phyloP scores from a whole-genome alignment of 345 rosid species.

The Salix suchowensis region DNA sequence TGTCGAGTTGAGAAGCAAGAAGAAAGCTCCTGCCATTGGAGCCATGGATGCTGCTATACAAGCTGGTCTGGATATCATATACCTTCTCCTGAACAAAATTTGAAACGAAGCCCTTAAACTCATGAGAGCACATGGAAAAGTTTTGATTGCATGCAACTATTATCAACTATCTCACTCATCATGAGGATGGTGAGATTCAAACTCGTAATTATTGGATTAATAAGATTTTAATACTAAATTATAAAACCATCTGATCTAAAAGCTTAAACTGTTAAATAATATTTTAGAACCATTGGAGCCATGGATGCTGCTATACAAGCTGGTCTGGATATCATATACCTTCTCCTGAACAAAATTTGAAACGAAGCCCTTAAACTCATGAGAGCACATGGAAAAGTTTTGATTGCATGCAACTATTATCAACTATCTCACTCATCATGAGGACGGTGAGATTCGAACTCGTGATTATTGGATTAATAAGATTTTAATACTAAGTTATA shows the following conservation, averaged over 20 bases:
- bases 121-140: background rate
- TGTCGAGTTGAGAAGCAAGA: slow-evolving; percentile 45
- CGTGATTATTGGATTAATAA: accelerated
- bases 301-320: slow-evolving; percentile 48
- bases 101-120: too few species aligned
- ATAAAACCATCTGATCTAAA: too few species aligned
- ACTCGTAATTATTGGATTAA: too few species aligned
- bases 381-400: background rate
- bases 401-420: background rate
- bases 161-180: too few species aligned
- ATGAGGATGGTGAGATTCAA: too few species aligned
- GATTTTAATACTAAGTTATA: accelerated
- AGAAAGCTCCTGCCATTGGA: slow-evolving; percentile 59
- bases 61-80: slow-evolving; percentile 49
- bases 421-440: too few species aligned
- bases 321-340: slow-evolving; percentile 45
- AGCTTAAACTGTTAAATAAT: too few species aligned
- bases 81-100: slow-evolving; percentile 38
- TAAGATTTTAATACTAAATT: too few species aligned
- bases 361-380: too few species aligned
- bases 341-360: slow-evolving; percentile 34
- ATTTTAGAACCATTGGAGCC: slow-evolving; percentile 40
- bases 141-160: background rate
- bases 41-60: slow-evolving; percentile 48
- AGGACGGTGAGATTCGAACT: too few species aligned